phyloP scores from a whole-genome alignment of 345 rosid species.

The Cardamine resedifolia region DNA sequence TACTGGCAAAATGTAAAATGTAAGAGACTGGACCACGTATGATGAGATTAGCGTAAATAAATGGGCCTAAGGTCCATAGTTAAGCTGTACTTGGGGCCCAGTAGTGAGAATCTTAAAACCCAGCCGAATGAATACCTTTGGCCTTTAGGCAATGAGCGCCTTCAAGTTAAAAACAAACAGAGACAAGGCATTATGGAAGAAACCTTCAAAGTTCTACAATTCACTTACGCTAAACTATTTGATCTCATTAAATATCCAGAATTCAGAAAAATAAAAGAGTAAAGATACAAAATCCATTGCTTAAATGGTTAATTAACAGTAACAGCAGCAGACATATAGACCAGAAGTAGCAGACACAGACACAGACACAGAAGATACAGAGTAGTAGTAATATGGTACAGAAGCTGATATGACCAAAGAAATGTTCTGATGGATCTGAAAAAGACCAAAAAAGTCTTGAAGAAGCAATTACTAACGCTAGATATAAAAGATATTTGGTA shows the following conservation, averaged over 20 bases:
- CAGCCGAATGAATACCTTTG: not conserved
- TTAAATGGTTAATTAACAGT: conserved; percentile 29
- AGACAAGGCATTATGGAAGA: not conserved
- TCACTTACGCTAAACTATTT: conserved; percentile 13
- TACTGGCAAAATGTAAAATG: not conserved
- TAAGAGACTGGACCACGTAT: not conserved
- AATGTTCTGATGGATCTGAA: conserved; percentile 31
- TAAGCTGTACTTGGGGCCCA: not conserved
- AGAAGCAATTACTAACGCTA: conserved; percentile 27
- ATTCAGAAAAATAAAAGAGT: not conserved
- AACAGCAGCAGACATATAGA: conserved; percentile 31
- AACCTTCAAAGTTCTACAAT: conserved; percentile 11
- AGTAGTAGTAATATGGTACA: conserved; percentile 23
- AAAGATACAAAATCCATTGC: conserved; percentile 32
- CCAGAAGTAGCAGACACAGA: conserved; percentile 32
- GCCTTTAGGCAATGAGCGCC: not conserved
- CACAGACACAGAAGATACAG: conserved; percentile 28
- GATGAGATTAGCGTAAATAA: not conserved
- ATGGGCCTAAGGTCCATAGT: not conserved
- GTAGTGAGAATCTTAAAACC: not conserved
- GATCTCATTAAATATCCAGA: not conserved
- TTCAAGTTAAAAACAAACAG: not conserved
- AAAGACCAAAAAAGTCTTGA: not conserved
- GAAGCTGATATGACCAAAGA: conserved; percentile 19
- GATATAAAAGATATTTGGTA: conserved; percentile 15